Conservation (phyloP, 345 rosid species). For the Pistacia vera region DNA sequence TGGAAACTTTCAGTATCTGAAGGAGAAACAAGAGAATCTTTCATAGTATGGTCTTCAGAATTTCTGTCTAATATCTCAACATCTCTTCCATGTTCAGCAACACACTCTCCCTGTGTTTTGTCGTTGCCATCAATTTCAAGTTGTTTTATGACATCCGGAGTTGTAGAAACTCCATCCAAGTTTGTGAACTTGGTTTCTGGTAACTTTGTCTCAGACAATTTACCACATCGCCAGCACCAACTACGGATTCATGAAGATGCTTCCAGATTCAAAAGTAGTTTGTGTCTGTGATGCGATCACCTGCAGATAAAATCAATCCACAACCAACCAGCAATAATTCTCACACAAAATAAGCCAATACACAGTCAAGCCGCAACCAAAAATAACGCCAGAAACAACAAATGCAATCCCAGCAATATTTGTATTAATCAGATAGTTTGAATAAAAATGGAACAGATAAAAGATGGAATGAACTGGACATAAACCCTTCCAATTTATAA, state of each 20-base stretch:
- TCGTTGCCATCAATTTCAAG: conserved; percentile 33
- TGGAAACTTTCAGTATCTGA: conserved; percentile 25
- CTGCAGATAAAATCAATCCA: too few species aligned
- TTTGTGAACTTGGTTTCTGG: conserved; percentile 20
- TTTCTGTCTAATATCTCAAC: conserved; percentile 38
- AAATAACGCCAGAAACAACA: too few species aligned
- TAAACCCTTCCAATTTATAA: too few species aligned
- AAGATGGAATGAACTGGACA: too few species aligned
- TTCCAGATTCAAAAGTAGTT: conserved; percentile 21
- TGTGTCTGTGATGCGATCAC: background rate
- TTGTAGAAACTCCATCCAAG: conserved; percentile 25
- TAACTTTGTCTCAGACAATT: conserved; percentile 23
- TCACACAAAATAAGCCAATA: too few species aligned
- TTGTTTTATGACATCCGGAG: conserved; percentile 31
- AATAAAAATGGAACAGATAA: too few species aligned
- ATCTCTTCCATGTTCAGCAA: conserved; percentile 30
- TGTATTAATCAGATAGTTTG: too few species aligned
- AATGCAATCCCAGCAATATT: too few species aligned
- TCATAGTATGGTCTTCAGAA: conserved; percentile 31
- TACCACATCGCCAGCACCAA: conserved; percentile 20
- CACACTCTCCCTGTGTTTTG: conserved; percentile 26
- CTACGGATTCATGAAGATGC: conserved; percentile 21
- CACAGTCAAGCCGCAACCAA: too few species aligned
- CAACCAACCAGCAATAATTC: too few species aligned
- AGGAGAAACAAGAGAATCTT: conserved; percentile 22